Conservation (phyloP, 331 rosid genomes). For the Prunus yedoensis region DNA sequence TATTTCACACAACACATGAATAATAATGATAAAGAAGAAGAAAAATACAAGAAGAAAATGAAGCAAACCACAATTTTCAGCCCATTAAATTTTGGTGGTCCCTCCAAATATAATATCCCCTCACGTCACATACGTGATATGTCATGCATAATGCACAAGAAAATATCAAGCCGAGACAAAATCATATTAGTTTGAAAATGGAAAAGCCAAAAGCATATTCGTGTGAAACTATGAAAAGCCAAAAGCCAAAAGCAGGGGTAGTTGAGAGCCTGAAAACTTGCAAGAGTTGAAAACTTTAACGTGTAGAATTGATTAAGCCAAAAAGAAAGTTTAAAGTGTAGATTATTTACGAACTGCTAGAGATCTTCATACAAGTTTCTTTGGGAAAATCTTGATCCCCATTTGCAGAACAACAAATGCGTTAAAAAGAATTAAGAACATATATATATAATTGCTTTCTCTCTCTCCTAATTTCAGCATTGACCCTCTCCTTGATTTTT, state of each 20-base stretch:
- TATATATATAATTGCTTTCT: not conserved
- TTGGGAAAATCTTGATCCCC: constrained; percentile 14
- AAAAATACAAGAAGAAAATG: not conserved
- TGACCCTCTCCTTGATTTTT: constrained; percentile 9
- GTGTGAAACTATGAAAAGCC: constrained; percentile 3
- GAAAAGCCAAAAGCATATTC: constrained; percentile 3
- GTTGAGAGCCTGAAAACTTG: not conserved
- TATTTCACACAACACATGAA: not conserved
- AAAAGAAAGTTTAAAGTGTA: not conserved
- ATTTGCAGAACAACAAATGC: not conserved
- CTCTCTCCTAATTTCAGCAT: constrained; percentile 6
- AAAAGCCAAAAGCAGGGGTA: not conserved
- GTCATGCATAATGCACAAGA: not conserved
- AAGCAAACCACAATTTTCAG: not conserved
- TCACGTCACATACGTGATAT: not conserved
- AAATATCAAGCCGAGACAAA: not conserved
- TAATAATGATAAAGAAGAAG: not conserved
- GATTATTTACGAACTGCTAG: constrained; percentile 14
- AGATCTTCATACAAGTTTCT: constrained; percentile 20
- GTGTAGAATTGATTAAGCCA: not conserved
- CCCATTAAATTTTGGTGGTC: not conserved
- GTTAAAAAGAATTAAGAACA: constrained; percentile 3
- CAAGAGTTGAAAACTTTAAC: not conserved
- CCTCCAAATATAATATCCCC: not conserved
- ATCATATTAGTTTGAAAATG: not conserved